Percentiles rank a stretch among this genome's conserved stretches.
Conservation (phyloP, 345 rosid genomes). For the Pseudoturritis turrita region DNA sequence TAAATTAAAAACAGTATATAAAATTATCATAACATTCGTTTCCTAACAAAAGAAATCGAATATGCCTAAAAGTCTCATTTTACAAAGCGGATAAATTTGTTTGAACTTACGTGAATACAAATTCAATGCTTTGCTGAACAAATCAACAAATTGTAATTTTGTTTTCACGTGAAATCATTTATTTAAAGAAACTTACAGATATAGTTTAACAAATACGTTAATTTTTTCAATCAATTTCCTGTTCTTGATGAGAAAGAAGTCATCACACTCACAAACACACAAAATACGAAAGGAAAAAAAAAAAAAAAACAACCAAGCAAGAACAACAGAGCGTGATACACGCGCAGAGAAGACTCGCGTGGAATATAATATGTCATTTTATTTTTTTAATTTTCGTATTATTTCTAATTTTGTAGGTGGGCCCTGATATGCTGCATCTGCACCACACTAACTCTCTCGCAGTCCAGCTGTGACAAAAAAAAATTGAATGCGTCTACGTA, state of each 20-base stretch:
- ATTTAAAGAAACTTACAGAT: not conserved
- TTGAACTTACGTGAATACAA: not conserved
- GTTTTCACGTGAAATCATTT: not conserved
- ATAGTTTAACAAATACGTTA: not conserved
- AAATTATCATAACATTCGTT: too few relatives aligned
- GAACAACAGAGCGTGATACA: not conserved
- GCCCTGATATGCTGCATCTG: not conserved
- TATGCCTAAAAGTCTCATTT: not conserved
- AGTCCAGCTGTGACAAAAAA: conserved; percentile 22
- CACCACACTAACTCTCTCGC: conserved; percentile 12
- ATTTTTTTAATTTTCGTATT: not conserved
- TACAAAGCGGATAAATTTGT: not conserved
- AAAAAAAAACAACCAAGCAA: not conserved
- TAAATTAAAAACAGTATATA: too few relatives aligned
- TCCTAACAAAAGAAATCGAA: too few relatives aligned
- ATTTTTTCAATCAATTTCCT: not conserved
- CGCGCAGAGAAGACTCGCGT: not conserved
- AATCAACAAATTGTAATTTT: not conserved
- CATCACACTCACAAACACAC: too few relatives aligned
- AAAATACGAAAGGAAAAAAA: too few relatives aligned
- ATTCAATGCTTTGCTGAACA: not conserved
- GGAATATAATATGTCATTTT: not conserved
- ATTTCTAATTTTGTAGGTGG: not conserved
- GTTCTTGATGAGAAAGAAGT: conserved; percentile 3
- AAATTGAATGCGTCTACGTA: conserved; percentile 28